Evolutionary conservation across 2,329 filamentous ascomycete genomes (phyloP).

Genomic region (Drechmeria coniospora): DNA sequence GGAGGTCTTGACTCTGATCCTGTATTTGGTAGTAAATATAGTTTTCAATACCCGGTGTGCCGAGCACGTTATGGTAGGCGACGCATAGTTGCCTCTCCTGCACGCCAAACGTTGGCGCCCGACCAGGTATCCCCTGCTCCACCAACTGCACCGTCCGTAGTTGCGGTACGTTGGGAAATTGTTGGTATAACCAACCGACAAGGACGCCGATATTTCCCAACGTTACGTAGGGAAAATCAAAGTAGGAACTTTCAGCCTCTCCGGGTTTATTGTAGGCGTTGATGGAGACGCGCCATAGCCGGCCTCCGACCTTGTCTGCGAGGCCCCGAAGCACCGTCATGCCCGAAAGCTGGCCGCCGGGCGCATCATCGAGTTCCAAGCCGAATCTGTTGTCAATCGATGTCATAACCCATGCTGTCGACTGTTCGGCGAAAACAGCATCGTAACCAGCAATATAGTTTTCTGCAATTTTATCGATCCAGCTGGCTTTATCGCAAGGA

Average conservation of each 20-base stretch:
- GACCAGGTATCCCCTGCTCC: neutral
- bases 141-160: neutral
- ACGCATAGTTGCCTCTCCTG: neutral
- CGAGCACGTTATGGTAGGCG: too few species aligned
- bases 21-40: too few species aligned
- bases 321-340: conserved; percentile 1
- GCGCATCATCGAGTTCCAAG: neutral
- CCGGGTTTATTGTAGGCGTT: neutral
- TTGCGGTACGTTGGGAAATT: neutral
- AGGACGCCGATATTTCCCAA: conserved; percentile 1
- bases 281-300: conserved; percentile 1
- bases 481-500: neutral
- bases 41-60: too few species aligned
- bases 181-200: neutral
- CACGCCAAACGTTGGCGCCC: neutral
- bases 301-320: neutral
- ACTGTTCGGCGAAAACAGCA: conserved; percentile 1
- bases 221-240: conserved; percentile 1
- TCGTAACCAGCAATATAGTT: conserved; percentile 1
- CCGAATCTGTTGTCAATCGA: conserved; percentile 1
- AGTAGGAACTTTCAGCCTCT: neutral
- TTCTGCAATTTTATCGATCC: conserved; percentile 1
- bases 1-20: too few species aligned
- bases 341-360: neutral
- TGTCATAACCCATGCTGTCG: neutral